phyloP scores from a whole-genome alignment of 805 yeast species.

The Clavispora vitiphila region DNA sequence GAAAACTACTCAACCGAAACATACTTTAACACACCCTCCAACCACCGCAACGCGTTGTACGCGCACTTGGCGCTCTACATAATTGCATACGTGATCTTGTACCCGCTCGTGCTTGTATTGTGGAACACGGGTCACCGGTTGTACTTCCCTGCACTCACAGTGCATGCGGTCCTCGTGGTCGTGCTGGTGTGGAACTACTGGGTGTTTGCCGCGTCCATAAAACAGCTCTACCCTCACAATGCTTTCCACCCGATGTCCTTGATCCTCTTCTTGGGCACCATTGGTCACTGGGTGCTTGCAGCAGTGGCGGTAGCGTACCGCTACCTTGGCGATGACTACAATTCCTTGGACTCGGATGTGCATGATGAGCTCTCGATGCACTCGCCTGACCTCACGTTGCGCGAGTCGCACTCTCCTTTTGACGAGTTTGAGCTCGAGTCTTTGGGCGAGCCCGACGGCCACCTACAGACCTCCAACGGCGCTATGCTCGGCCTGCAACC shows the following conservation, averaged over 20 bases:
- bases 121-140: conserved; percentile 54
- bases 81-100: conserved; percentile 46
- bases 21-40: conserved; percentile 52
- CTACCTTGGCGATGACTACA: conserved; percentile 18
- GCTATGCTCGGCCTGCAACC: conserved; percentile 12
- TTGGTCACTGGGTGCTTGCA: conserved; percentile 53
- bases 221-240: conserved; percentile 64
- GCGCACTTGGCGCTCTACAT: conserved; percentile 47
- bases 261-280: conserved; percentile 49
- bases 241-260: conserved; percentile 65
- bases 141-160: conserved; percentile 17
- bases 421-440: conserved; percentile 22
- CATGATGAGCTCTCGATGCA: conserved; percentile 11
- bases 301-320: conserved; percentile 43
- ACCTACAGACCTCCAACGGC: conserved; percentile 20
- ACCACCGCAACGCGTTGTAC: conserved; percentile 47
- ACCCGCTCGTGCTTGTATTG: conserved; percentile 65
- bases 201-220: conserved; percentile 51
- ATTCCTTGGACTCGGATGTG: conserved; percentile 12
- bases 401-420: conserved; percentile 11
- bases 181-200: conserved; percentile 52
- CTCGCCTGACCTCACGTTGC: conserved; percentile 12
- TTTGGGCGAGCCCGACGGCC: conserved; percentile 11
- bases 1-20: conserved; percentile 71
- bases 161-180: conserved; percentile 43